phyloP scores from a whole-genome alignment of 352 stramenopile species.

The Aphanomyces stellatus region DNA sequence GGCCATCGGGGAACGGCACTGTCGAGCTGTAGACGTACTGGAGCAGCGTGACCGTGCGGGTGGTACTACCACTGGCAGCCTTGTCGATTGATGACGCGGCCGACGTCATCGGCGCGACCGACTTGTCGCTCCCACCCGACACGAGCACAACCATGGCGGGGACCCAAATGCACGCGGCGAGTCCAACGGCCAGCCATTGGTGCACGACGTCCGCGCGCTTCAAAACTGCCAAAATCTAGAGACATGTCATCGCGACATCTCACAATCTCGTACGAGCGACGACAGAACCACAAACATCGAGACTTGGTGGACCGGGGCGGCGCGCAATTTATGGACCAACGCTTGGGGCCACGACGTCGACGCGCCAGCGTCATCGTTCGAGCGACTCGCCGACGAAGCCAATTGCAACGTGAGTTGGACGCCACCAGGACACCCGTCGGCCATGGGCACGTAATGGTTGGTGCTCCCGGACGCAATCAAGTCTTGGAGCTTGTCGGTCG shows the following conservation, averaged over 20 bases:
- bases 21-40: constrained; percentile 14
- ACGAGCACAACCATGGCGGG: constrained; percentile 28
- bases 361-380: not conserved
- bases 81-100: not conserved
- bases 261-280: constrained; percentile 16
- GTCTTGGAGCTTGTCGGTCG: constrained; percentile 24
- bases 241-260: too few species aligned
- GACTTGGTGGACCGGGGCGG: constrained; percentile 9
- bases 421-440: not conserved
- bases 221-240: constrained; percentile 14
- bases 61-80: too few species aligned
- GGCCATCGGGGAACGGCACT: not conserved
- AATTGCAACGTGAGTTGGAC: constrained; percentile 8
- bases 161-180: constrained; percentile 23
- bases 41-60: constrained; percentile 24
- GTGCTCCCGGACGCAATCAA: constrained; percentile 23
- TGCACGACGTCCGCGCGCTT: constrained; percentile 12
- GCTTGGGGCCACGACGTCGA: not conserved
- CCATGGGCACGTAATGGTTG: constrained; percentile 18
- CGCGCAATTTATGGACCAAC: constrained; percentile 4
- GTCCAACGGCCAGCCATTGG: constrained; percentile 12
- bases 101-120: too few species aligned
- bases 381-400: too few species aligned
- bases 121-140: not conserved
- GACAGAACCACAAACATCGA: constrained; percentile 16